Evolutionary conservation across 1,284 basidiomycete species (phyloP), one percentile per base, ranked within the genome.

Genomic region (Wallemia hederae): DNA sequence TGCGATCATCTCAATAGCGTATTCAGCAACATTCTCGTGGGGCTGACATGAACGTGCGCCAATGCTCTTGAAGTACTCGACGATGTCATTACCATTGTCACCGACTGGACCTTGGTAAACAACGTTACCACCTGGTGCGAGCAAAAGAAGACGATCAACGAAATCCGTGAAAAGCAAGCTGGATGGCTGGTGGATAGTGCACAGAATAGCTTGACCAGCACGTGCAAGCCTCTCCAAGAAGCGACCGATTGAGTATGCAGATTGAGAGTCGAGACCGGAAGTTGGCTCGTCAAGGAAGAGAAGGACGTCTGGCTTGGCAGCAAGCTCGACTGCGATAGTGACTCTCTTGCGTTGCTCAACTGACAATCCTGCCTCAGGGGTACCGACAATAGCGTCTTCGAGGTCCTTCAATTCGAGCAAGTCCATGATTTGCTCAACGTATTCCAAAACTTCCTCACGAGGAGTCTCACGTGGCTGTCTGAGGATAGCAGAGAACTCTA

Each of bases 121-220:
- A 7, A 61, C 63, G 1, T 64, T 60, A 5, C 67, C 67, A 1
- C 67, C 67, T 3, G 62, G 63, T 33, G 66, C 65, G 22, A 68
- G 66, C 11, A 76, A 69, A 24, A 78, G 69, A 11, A 79, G 69
- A 29, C 76, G 71, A 66, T 78, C 76, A 66, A 88, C 88, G 61
- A 70, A 70, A 67, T 76, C 73, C 69, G 78, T 78, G 2, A 78
- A 71, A 31, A 77, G 68, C 7, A 75, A 72, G 63, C 75, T 76
- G 24, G 87, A 87, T 73, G 92, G 92, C 70, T 97, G 91, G 69
- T 98, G 92, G 63, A 98, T 96, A 0, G 92, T 96, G 72, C 96
- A 94, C 64, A 97, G 76, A 60, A 97, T 86, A 0, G 91, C 96
- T 19, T 91, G 81, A 66, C 91, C 87, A 65, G 83, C 79, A 56